Base-by-base conservation (phyloP, 495 filamentous ascomycete species). In the Penicillium lagena region DNA sequence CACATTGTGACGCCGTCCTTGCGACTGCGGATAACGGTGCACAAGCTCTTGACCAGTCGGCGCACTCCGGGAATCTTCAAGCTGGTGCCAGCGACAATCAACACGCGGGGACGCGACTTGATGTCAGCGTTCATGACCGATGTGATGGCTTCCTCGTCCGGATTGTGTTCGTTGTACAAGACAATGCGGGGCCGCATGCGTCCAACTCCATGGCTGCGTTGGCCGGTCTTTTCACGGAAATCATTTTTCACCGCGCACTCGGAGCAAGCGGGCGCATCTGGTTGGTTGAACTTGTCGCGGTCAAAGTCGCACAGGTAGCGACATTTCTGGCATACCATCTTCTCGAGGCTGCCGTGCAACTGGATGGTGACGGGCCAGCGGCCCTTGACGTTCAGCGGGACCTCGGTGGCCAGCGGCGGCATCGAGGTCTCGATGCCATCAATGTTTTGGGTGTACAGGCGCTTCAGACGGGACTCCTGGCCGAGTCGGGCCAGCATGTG, bases 251-350 rank as follows among this genome's bases (percentile, higher is more conserved):
- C 80, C 35, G 77, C 73, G 58, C 93, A 98, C 29, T 78, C 77
- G 12, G 72, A 70, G 62, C 93, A 98, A 7, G 80, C 71, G n/a
- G 93, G 94, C 7, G 90, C 80, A 43, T 86, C 76, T 0, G 90
- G 85, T 29, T 90, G 87, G 45, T 85, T 77, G 64, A 98, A 98
- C 29, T 90, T 65, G 11, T 73, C 76, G n/a, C 80, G 73, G 42
- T 95, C 74, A 51, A 97, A 90, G 31, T 84, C 75, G 39, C 77
- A 76, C 7, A 95, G 69, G 49, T 87, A 76, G 48, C 79, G 77
- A 64, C 93, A 98, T 61, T 96, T 96, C 15, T 86, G 83, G 62
- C 93, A 98, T 12, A 93, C 84, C 91, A 96, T 96, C 64, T 94
- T 91, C 40, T 86, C 85, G 15, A 98, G 76, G 33, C 90, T 90